phyloP scores from a whole-genome alignment of 495 filamentous ascomycete species.

The Margaritispora aquatica region DNA sequence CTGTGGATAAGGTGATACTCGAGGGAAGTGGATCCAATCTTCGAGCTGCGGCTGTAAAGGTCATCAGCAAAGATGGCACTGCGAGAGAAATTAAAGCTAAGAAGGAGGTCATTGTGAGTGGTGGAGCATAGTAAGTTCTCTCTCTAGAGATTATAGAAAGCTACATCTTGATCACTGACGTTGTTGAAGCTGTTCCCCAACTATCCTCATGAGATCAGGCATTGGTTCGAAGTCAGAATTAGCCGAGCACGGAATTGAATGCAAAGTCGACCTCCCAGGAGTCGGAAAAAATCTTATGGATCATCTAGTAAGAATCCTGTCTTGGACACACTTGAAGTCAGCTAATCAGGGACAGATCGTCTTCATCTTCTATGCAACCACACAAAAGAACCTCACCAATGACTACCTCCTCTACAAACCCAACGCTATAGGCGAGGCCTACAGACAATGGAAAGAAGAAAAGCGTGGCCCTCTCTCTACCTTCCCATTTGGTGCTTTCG shows the following conservation, averaged over 20 bases:
- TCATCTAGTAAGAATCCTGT: conserved; percentile 34
- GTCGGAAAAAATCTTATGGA: conserved; percentile 66
- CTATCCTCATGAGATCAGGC: conserved; percentile 58
- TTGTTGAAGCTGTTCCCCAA: conserved; percentile 41
- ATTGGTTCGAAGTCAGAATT: conserved; percentile 50
- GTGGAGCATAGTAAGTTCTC: conserved; percentile 44
- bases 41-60: conserved; percentile 54
- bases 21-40: conserved; percentile 34
- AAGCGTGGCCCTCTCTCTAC: conserved; percentile 43
- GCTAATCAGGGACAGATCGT: conserved; percentile 45
- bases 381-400: conserved; percentile 38
- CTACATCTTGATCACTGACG: not conserved
- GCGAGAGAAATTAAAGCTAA: conserved; percentile 42
- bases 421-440: conserved; percentile 37
- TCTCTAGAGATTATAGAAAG: not conserved
- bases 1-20: conserved; percentile 57
- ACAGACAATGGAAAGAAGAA: conserved; percentile 41
- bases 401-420: conserved; percentile 34
- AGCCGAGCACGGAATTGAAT: conserved; percentile 37
- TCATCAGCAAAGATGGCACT: conserved; percentile 49
- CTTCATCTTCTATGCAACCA: conserved; percentile 36
- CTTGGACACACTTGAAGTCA: conserved; percentile 14
- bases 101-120: conserved; percentile 61
- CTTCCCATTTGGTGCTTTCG: conserved; percentile 49
- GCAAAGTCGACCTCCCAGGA: conserved; percentile 49